phyloP scores from a whole-genome alignment of 306 rosid genomes.

The Cucurbita argyrosperma region DNA sequence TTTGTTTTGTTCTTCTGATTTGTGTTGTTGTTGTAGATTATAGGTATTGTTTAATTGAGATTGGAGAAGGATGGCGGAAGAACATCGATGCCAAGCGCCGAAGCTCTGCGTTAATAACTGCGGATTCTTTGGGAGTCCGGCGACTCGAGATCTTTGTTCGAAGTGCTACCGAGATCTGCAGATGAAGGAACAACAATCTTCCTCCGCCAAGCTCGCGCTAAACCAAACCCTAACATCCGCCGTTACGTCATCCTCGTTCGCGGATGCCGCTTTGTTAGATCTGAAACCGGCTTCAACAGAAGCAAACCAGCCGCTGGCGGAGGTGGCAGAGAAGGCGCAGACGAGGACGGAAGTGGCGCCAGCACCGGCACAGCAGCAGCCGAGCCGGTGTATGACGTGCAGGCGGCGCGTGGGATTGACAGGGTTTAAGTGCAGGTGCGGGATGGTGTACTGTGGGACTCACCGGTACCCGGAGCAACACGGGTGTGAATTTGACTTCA shows the following conservation, averaged over 20 bases:
- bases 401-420: slow-evolving; percentile 77
- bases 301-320: background rate
- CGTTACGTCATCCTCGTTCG: background rate
- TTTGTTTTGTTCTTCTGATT: background rate
- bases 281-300: background rate
- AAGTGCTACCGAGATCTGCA: slow-evolving; percentile 65
- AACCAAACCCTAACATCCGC: slow-evolving; percentile 38
- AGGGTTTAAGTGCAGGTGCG: slow-evolving; percentile 75
- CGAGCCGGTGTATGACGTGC: slow-evolving; percentile 44
- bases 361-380: background rate
- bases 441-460: slow-evolving; percentile 50
- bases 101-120: slow-evolving; percentile 65
- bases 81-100: slow-evolving; percentile 67
- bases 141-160: slow-evolving; percentile 55
- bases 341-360: background rate
- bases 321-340: background rate
- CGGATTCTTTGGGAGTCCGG: slow-evolving; percentile 65
- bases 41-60: background rate
- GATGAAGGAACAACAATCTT: slow-evolving; percentile 47
- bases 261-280: background rate
- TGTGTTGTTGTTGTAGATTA: background rate
- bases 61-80: slow-evolving; percentile 53
- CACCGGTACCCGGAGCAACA: slow-evolving; percentile 82
- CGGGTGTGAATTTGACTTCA: slow-evolving; percentile 61
- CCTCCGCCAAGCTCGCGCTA: slow-evolving; percentile 37